phyloP scores from a whole-genome alignment of 306 rosid genomes.

The Prinsepia uniflora region DNA sequence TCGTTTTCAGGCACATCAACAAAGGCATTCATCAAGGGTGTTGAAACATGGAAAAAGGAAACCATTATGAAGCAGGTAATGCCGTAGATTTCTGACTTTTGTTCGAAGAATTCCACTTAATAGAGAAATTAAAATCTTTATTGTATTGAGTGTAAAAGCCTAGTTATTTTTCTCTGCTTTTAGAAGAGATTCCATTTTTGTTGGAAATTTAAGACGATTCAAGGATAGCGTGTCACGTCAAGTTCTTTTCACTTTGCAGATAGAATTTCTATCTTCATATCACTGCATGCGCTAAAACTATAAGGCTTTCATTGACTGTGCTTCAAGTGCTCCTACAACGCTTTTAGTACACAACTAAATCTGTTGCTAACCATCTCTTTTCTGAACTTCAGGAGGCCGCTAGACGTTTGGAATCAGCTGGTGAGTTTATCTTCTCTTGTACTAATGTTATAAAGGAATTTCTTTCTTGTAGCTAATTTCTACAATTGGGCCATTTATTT shows the following conservation, averaged over 20 bases:
- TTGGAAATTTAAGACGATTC: background rate
- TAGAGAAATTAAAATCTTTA: background rate
- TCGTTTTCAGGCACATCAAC: slow-evolving; percentile 65
- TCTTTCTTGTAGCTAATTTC: slow-evolving; percentile 1
- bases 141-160: background rate
- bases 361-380: slow-evolving; percentile 32
- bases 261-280: background rate
- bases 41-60: slow-evolving; percentile 91
- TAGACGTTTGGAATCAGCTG: slow-evolving; percentile 40
- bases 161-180: background rate
- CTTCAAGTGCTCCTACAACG: background rate
- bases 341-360: background rate
- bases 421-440: slow-evolving; percentile 41
- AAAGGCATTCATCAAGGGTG: slow-evolving; percentile 79
- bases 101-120: too few species aligned
- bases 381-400: slow-evolving; percentile 61
- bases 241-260: background rate
- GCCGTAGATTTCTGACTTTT: background rate
- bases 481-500: slow-evolving; percentile 12
- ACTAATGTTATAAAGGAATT: slow-evolving; percentile 9
- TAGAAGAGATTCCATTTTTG: background rate
- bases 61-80: slow-evolving; percentile 70
- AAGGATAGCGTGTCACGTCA: background rate
- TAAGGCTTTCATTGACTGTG: background rate
- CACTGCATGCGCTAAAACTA: background rate